These are phyloP conservation scores for Smittium mucronatum DNA, from an alignment of 371 early-diverging fungal genomes.

Conservation along the genomic window DNA sequence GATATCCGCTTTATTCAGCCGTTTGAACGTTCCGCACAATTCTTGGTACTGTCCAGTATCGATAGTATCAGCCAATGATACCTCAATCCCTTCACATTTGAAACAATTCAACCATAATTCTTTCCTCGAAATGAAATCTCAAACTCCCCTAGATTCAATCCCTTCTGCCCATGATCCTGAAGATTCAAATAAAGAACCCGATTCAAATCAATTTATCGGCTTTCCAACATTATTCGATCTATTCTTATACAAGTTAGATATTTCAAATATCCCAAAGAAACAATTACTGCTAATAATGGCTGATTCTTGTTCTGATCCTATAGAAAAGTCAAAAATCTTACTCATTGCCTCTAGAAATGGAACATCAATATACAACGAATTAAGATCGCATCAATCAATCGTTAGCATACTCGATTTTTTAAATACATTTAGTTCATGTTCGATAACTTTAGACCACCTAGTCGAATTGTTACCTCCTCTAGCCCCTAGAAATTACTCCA, in stretches of 20 bases:
- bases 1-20: slow-evolving; percentile 39
- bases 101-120: too few relatives aligned
- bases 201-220: not conserved
- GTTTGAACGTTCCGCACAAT: slow-evolving; percentile 22
- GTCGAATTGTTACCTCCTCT: slow-evolving; percentile 62
- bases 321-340: slow-evolving; percentile 55
- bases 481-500: slow-evolving; percentile 77
- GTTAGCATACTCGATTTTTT: slow-evolving; percentile 58
- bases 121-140: too few relatives aligned
- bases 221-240: slow-evolving; percentile 30
- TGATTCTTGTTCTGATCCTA: slow-evolving; percentile 47
- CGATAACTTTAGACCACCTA: slow-evolving; percentile 44
- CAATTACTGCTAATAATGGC: slow-evolving; percentile 66
- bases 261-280: slow-evolving; percentile 54
- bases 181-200: not conserved
- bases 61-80: slow-evolving; percentile 3
- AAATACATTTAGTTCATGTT: slow-evolving; percentile 55
- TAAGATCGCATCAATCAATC: not conserved
- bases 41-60: slow-evolving; percentile 11
- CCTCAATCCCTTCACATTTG: slow-evolving; percentile 44
- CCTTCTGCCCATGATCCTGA: not conserved
- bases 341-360: slow-evolving; percentile 73
- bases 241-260: slow-evolving; percentile 56
- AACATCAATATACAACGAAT: slow-evolving; percentile 24
- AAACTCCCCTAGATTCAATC: slow-evolving; percentile 16